Evolutionary conservation across 2,329 filamentous ascomycete species (phyloP), one percentile per base, ranked within the genome.

Genomic region (Phyllachora maydis): DNA sequence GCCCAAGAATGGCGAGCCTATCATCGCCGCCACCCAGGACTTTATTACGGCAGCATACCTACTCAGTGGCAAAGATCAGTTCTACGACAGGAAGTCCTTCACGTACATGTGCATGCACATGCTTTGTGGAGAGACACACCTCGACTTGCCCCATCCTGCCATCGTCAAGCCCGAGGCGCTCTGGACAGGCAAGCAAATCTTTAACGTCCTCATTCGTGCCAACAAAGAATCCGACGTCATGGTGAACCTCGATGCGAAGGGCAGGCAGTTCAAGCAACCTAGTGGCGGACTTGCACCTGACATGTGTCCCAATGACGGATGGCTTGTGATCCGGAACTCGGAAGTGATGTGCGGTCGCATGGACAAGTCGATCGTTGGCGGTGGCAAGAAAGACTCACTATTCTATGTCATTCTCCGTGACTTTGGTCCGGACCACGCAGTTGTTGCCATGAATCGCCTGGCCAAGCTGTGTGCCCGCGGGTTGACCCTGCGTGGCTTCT

Each of bases 1-100:
- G 0, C 88, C 88, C 1, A 93, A 93, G 49, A 95, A 95, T 50
- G 88, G 88, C 42, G 85, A 92, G 36, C 88, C 88, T 2, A 91
- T 98, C 37, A 95, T 98, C 51, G 82, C 83, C 11, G 85, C 88
- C n/a, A 98, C 91, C 15, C 88, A 98, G 41, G 88, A 98, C 58
- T 98, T 98, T 52, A 95, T 98, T 37, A 95, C 85, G 14, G 83
- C 83, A 4, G 78, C 88, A 0, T 98, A 82, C 41, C 53, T 95
- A 4, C 57, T 95, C 14, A 92, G 81, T 37, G 77, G 72, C 46
- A 95, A 95, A 42, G 85, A 95, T 42, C 67, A 71, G 27, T 95
- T 98, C 48, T 92, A 77, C 39, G 81, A 91, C 37, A 70, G 85
- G 24, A 75, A 74, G 36, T 72, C 76, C 0, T 98, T 98, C 40